Percentiles rank a stretch among this genome's conserved stretches.
Conservation (phyloP, 2,329 filamentous ascomycete species). For the Emericellopsis atlantica region DNA sequence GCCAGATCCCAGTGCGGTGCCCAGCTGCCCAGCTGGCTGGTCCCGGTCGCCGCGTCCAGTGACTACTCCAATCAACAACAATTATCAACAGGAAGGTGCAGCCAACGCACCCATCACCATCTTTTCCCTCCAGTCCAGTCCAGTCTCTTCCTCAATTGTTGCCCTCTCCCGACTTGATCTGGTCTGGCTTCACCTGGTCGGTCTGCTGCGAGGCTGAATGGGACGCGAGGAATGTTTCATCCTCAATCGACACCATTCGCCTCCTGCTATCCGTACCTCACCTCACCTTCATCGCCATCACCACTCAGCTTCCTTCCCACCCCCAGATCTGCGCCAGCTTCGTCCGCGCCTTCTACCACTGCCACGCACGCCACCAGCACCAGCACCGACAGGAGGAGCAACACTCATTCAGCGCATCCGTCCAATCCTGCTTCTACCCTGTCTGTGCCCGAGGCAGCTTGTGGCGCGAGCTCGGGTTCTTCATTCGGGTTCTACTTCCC, state of each 20-base stretch:
- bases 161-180: conserved; percentile 4
- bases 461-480: neutral
- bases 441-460: neutral
- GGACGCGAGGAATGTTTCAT: conserved; percentile 35
- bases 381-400: neutral
- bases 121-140: too few species aligned
- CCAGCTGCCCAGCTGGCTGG: too few species aligned
- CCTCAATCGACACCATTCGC: conserved; percentile 36
- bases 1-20: too few species aligned
- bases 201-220: too few species aligned
- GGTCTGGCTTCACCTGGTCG: too few species aligned
- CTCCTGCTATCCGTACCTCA: conserved; percentile 26
- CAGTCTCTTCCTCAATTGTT: too few species aligned
- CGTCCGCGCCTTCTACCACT: conserved; percentile 6
- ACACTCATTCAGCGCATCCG: too few species aligned
- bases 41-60: too few species aligned
- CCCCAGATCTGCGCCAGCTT: conserved; percentile 5
- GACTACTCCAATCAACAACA: too few species aligned
- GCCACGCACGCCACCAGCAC: conserved; percentile 4
- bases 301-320: neutral
- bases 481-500: conserved; percentile 1
- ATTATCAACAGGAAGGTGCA: too few species aligned
- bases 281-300: conserved; percentile 5
- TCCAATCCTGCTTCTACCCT: neutral
- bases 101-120: too few species aligned